Base-by-base conservation (phyloP, 352 stramenopile genomes). In the Phytophthora rubi region DNA sequence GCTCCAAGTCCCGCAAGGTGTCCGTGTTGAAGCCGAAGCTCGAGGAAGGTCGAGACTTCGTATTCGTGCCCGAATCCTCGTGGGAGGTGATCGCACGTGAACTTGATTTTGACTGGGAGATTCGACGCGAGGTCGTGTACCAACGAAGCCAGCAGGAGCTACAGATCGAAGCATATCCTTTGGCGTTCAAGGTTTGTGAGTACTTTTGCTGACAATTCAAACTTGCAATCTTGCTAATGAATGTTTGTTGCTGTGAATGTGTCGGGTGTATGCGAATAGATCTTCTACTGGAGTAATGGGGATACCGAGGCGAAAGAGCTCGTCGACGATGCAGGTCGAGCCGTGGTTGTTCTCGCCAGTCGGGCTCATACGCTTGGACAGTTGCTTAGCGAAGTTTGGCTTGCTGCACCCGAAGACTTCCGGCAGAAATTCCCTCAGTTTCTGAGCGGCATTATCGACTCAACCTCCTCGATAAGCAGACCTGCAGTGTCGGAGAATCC, bases 341-440 rank as follows among this genome's bases (percentile, higher is more conserved):
- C 37, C 7, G 54, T 76, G 13, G 44, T 73, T 5, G 48, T 70
- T 55, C 51, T 70, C 4, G 64, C 53, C 5, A 73, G 65, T 61
- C 64, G 59, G 13, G 21, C 49, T 1, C 64, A 76, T n/a, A 64
- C 64, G 2, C 39, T 76, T 18, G 53, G 49, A 0, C 53, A 69
- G 37, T 42, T 76, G 21, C 28, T 76, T 1, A 63, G 47, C n/a
- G 70, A 76, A 44, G 42, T 70, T 4, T 73, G 70, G 70, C 21
- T 76, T 7, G 44, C 54, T 12, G 48, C 53, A 13, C 51, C 70
- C 0, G 59, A 67, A 3, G 33, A 54, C 3, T 70, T 76, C 39
- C 70, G 51, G 10, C 45, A 21, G 0, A 45, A 63, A 4, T 73
- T 70, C 23, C 70, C 70, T 4, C 47, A 73, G 15, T 53, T 76